These are phyloP conservation scores for Fusarium tupiense DNA, from an alignment of 2,329 filamentous ascomycete species.

Conservation along the genomic window DNA sequence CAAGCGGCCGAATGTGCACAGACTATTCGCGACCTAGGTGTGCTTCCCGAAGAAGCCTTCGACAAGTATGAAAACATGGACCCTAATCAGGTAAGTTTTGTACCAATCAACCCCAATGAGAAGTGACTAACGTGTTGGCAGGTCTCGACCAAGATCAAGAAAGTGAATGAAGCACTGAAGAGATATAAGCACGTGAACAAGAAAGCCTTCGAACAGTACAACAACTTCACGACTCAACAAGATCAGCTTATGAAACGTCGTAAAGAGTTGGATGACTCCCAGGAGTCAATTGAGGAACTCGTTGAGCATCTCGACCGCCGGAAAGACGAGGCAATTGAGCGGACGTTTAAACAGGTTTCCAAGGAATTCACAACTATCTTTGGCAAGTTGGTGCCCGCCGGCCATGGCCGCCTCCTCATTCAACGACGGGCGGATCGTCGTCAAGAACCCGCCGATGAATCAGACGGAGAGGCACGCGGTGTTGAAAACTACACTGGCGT, in stretches of 20 bases:
- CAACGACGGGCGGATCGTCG: slow-evolving; percentile 86
- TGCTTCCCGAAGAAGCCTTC: slow-evolving; percentile 92
- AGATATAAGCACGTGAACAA: slow-evolving; percentile 99
- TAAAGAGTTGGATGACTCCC: slow-evolving; percentile 86
- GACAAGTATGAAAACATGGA: slow-evolving; percentile 88
- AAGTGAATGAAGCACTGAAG: slow-evolving; percentile 91
- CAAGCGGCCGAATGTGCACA: slow-evolving; percentile 84
- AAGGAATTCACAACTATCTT: slow-evolving; percentile 94
- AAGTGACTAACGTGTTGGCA: slow-evolving; percentile 42
- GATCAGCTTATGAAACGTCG: slow-evolving; percentile 86
- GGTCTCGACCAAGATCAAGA: slow-evolving; percentile 78
- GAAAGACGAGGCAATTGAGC: slow-evolving; percentile 97
- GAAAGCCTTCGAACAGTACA: slow-evolving; percentile 99
- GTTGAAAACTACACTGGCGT: slow-evolving; percentile 98
- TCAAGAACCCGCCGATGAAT: slow-evolving; percentile 63
- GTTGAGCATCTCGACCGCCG: slow-evolving; percentile 92
- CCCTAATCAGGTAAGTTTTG: slow-evolving; percentile 72
- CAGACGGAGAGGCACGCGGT: slow-evolving; percentile 73
- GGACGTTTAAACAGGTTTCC: slow-evolving; percentile 97
- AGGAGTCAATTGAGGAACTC: slow-evolving; percentile 88
- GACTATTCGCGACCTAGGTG: slow-evolving; percentile 92
- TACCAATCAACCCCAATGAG: too few relatives aligned
- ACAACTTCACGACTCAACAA: slow-evolving; percentile 92
- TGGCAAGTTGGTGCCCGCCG: slow-evolving; percentile 92
- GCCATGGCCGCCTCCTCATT: slow-evolving; percentile 90